Base-by-base conservation (phyloP, 2,329 filamentous ascomycete genomes). In the Diaporthe ampelina region DNA sequence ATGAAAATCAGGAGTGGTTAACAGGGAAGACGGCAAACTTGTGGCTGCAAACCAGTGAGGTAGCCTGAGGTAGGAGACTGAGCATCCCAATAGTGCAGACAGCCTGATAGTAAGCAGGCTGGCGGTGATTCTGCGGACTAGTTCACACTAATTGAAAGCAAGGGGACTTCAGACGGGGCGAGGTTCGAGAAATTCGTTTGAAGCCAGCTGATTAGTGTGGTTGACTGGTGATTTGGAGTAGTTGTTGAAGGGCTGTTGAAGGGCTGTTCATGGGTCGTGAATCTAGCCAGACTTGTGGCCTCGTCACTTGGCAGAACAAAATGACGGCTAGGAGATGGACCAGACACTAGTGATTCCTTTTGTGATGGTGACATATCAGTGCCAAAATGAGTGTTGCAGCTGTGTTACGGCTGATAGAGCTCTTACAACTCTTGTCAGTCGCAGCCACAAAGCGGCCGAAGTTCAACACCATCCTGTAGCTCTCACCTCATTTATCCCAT, bases 371-470 rank as follows among this genome's bases (percentile, higher is more conserved):
- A 10, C 19, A 19, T 21, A 17, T 8, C 37, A 29, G 24, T 29
- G 24, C 19, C 21, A 9, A 13, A 8, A 63, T 32, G 59, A 29
- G 59, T 32, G 32, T 48, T 21, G 17, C 26, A 32, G 43, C n/a
- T 52, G 48, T 24, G 15, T 26, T 13, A 21, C 45, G 45, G 45
- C 9, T 24, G 10, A 15, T 26, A 45, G 24, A 45, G 58, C 58
- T 21, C 37, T 63, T 26, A 24, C 37, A 45, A 13, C 58, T 26
- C 54, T 57, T 21, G 17, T 45, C 37, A 45, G 58, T 63, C 37
- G 58, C 59, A 63, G 26, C 59, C 24, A 10, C 59, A 40, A 19
- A 32, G 59, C 59, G 59, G 59, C 59, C 40, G 59, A 63, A 32
- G 59, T 40, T 63, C 24, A 45, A 48, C 59, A 63, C 59, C 59